Base-by-base conservation (phyloP, 1,284 basidiomycete species). In the Taiwanofungus camphoratus region DNA sequence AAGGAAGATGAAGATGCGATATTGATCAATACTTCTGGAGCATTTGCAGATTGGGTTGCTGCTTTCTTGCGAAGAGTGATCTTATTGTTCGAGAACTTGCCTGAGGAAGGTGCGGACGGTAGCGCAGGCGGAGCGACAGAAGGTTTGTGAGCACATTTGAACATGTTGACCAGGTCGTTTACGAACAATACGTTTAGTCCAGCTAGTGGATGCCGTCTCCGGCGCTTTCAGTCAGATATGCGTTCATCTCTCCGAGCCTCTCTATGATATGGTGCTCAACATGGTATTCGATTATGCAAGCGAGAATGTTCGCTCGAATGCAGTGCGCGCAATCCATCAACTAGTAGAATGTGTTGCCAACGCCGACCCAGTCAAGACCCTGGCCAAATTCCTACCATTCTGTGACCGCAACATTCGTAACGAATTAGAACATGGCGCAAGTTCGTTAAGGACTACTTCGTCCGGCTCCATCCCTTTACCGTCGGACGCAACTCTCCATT, bases 371-470 rank as follows among this genome's bases (percentile, higher is more conserved):
- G 67, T 63, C 37, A 91, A 90, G 67, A 87, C 87, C 1, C 71
- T 94, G 38, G 76, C 73, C 16, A 82, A 77, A 50, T 83, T 94
- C 59, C 72, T 93, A 52, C 81, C 83, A 0, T 76, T 89, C 35
- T 92, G 88, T 61, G 68, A 74, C 22, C 65, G 69, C 24, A 86
- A 84, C 48, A 92, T 96, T 53, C 69, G 73, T 3, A 64, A 68
- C 4, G 93, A 97, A 60, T 70, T 96, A 3, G 87, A 89, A 42
- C 79, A 87, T 51, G 93, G 93, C 2, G 92, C 92, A 0, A 91
- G 88, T 44, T 92, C 89, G 0, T 65, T 83, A 19, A 70, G 90
- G 41, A 93, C 87, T 7, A 94, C 91, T 0, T 85, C 85, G 2
- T 77, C 82, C 4, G 79, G 79, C 18, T 75, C 77, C 5, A 80